Evolutionary conservation across 2,329 filamentous ascomycete species (phyloP), one percentile per base, ranked within the genome.

Genomic region (Colletotrichum siamense): DNA sequence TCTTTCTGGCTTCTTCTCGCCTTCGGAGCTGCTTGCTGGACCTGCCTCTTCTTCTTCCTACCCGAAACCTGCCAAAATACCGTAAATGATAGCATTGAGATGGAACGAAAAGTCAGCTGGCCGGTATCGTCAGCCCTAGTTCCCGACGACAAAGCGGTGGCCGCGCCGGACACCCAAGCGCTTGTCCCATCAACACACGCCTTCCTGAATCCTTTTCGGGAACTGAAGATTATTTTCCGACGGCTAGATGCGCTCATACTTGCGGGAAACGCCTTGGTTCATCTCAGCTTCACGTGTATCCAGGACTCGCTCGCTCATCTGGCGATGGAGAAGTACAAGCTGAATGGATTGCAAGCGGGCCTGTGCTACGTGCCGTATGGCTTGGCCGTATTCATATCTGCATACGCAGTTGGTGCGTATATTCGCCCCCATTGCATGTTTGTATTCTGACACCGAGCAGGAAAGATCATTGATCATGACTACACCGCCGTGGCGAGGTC

Each of bases 61-160:
- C 80, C 80, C 68, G 80, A 81, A 77, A 81, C 80, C 16, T 76
- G 80, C n/a, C 80, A 78, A 24, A 66, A 72, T 8, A 69, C 77
- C 13, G 55, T 71, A 18, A 28, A 24, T 1, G n/a, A 57, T 26
- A 36, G 65, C 24, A 55, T 44, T 15, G 12, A 18, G 15, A 16
- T 28, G 22, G 36, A 32, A n/a, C 16, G 32, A 18, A 30, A 36
- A 26, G 18, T 62, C 22, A 69, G 26, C 13, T 28, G 57, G 52
- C 67, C 67, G 30, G 32, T 69, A 24, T 66, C 63, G 12, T 66
- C 36, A 22, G 63, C 24, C 26, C 49, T 66, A 15, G 63, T 49
- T n/a, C 57, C 57, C 4, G n/a, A 39, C 28, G 22, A 61, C n/a
- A 22, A n/a, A n/a, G 18, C 12, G 10, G 16, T 69, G 7, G 10